A percentile compares a stretch with the other conserved stretches of the same genome.
phyloP scores from a whole-genome alignment of 805 yeast genomes.

The Teunomyces aglyptinius region DNA sequence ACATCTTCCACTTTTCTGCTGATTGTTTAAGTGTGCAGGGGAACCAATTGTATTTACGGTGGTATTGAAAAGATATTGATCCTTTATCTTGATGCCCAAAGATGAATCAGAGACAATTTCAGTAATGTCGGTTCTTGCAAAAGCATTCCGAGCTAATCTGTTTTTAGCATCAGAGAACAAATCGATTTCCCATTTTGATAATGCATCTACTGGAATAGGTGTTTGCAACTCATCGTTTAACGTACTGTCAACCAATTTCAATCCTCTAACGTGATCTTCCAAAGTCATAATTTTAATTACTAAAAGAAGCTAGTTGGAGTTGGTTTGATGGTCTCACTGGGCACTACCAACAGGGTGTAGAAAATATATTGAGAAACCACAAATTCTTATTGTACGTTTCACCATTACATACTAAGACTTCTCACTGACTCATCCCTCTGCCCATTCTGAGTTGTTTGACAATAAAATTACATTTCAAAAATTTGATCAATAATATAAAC shows the following conservation, averaged over 20 bases:
- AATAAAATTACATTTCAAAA: neutral
- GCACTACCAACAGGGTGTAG: no score
- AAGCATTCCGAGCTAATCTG: slow-evolving; percentile 51
- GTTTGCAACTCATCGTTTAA: slow-evolving; percentile 7
- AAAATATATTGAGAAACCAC: no score
- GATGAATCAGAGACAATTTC: slow-evolving; percentile 39
- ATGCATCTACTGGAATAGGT: slow-evolving; percentile 17
- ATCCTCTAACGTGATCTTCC: slow-evolving; percentile 12
- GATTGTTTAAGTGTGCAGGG: slow-evolving; percentile 47
- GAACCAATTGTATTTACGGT: slow-evolving; percentile 37
- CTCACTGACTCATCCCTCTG: no score
- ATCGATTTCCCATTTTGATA: slow-evolving; percentile 42
- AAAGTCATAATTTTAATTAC: neutral
- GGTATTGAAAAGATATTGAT: slow-evolving; percentile 35
- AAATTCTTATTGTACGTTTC: no score
- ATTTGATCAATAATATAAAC: neutral
- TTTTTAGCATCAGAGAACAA: slow-evolving; percentile 49
- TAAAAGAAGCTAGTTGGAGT: neutral
- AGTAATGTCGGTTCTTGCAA: slow-evolving; percentile 47
- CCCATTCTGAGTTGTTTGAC: no score
- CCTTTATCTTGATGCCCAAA: slow-evolving; percentile 16
- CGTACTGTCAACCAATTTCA: slow-evolving; percentile 7
- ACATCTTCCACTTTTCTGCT: slow-evolving; percentile 76
- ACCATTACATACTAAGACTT: no score
- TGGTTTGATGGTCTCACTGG: neutral